A percentile compares a stretch with the other conserved stretches of the same genome.
phyloP scores from a whole-genome alignment of 2,329 filamentous ascomycete genomes.

The Chaetomium sp. region DNA sequence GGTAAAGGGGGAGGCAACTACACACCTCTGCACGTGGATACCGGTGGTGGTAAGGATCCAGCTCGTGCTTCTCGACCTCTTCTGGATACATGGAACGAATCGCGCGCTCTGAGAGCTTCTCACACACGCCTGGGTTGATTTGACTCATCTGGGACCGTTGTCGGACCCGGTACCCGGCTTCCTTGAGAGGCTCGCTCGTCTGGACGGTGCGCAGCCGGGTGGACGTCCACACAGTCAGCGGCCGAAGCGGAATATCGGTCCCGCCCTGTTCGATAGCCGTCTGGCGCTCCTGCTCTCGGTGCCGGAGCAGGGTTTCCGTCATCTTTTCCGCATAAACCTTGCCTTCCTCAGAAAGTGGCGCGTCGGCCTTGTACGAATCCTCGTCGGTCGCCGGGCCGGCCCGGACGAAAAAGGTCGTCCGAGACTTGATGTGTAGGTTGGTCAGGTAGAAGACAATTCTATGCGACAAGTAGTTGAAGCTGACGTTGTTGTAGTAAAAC shows the following conservation, averaged over 20 bases:
- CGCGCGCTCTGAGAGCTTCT: slow-evolving; percentile 78
- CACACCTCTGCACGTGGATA: slow-evolving; percentile 87
- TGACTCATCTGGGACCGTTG: slow-evolving; percentile 96
- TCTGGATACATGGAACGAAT: slow-evolving; percentile 81
- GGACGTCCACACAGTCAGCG: slow-evolving; percentile 89
- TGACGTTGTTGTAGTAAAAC: slow-evolving; percentile 93
- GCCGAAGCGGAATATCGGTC: slow-evolving; percentile 61
- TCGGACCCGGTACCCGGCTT: slow-evolving; percentile 74
- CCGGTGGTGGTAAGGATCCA: slow-evolving; percentile 93
- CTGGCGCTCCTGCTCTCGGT: slow-evolving; percentile 75
- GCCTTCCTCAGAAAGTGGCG: slow-evolving; percentile 73
- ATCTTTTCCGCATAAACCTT: slow-evolving; percentile 76
- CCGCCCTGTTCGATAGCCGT: slow-evolving; percentile 63
- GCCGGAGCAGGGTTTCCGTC: slow-evolving; percentile 73
- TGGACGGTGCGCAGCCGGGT: slow-evolving; percentile 85
- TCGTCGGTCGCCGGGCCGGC: slow-evolving; percentile 82
- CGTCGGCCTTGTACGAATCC: slow-evolving; percentile 88
- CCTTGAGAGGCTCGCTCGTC: slow-evolving; percentile 74
- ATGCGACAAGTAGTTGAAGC: slow-evolving; percentile 93
- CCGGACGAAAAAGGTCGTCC: slow-evolving; percentile 87
- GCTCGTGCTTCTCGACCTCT: slow-evolving; percentile 85
- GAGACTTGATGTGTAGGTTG: slow-evolving; percentile 93
- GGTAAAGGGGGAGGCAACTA: background rate
- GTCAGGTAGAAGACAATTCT: slow-evolving; percentile 97
- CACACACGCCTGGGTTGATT: slow-evolving; percentile 91